These are phyloP conservation scores for Marasmius oreades DNA, from an alignment of 1,284 basidiomycete genomes.

Conservation along the genomic window DNA sequence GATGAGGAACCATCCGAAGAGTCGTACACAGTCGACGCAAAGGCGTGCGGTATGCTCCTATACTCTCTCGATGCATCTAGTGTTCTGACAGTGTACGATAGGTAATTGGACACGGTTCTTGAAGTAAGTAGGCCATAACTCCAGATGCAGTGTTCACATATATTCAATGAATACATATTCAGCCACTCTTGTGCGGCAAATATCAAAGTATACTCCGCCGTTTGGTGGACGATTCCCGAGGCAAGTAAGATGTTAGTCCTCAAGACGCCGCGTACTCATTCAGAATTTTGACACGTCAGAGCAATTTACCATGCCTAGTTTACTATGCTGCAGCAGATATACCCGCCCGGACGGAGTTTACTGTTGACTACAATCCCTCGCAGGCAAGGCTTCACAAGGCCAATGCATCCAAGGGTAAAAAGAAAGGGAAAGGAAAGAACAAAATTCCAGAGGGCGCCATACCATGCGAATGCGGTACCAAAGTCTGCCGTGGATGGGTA, in stretches of 20 bases:
- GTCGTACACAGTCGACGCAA: constrained; percentile 46
- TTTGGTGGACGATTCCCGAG: constrained; percentile 56
- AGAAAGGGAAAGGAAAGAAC: constrained; percentile 26
- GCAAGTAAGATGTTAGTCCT: constrained; percentile 29
- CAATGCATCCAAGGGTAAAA: constrained; percentile 13
- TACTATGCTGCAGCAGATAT: constrained; percentile 51
- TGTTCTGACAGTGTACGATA: constrained; percentile 22
- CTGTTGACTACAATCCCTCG: constrained; percentile 59
- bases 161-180: constrained; percentile 1
- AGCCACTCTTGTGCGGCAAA: constrained; percentile 70
- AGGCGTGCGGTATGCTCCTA: constrained; percentile 36
- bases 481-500: constrained; percentile 1
- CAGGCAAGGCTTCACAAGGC: constrained; percentile 17
- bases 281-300: constrained; percentile 26
- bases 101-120: constrained; percentile 74
- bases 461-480: background rate
- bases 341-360: constrained; percentile 49
- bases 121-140: constrained; percentile 42
- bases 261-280: background rate
- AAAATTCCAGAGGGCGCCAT: background rate
- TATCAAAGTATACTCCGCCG: constrained; percentile 49
- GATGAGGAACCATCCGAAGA: constrained; percentile 23
- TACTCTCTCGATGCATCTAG: background rate
- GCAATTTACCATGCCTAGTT: constrained; percentile 56
- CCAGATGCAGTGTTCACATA: background rate